Evolutionary conservation across 768 basidiomycete species (phyloP).

Genomic region (Pleurotus platypus): DNA sequence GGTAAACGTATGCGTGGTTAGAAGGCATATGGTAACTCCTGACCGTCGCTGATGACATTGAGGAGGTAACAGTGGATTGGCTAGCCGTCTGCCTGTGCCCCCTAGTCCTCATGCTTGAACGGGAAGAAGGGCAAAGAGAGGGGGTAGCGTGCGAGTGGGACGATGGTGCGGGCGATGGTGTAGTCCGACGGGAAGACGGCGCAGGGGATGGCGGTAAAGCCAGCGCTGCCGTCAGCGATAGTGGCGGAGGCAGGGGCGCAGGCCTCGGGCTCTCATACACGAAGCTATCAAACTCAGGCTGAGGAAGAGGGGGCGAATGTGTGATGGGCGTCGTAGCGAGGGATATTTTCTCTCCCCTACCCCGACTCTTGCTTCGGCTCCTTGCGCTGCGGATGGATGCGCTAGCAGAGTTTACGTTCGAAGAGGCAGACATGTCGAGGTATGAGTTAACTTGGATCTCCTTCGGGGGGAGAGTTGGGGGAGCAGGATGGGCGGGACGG

Average conservation of each 20-base stretch:
- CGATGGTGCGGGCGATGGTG: neutral
- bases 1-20: neutral
- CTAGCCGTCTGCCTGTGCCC: constrained; percentile 3
- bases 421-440: neutral
- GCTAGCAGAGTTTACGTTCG: too few species aligned
- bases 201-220: neutral
- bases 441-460: neutral
- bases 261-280: constrained; percentile 5
- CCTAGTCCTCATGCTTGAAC: neutral
- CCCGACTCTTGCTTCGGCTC: neutral
- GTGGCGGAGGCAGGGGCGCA: neutral
- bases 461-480: neutral
- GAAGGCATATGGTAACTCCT: constrained; percentile 7
- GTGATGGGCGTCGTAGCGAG: neutral
- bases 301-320: constrained; percentile 2
- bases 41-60: neutral
- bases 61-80: neutral
- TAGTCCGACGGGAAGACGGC: neutral
- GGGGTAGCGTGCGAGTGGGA: neutral
- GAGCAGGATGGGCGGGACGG: neutral
- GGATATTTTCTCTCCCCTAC: neutral
- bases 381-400: neutral
- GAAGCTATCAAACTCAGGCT: neutral
- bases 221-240: neutral
- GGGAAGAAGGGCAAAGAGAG: neutral